phyloP scores from a whole-genome alignment of 805 yeast genomes.

The Starmerella floricola region DNA sequence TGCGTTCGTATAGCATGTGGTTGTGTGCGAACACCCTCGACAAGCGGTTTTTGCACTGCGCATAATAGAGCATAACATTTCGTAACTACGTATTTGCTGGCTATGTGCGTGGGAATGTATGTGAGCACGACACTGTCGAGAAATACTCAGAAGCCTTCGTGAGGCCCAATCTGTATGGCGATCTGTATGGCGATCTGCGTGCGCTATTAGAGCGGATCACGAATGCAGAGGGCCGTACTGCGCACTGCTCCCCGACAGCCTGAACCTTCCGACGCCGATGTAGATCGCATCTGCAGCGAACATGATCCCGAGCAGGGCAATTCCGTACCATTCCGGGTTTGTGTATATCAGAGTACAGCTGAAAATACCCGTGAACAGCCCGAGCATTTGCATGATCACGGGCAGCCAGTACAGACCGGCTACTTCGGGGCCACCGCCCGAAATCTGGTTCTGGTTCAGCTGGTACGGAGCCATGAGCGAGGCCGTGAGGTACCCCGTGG shows the following conservation, averaged over 20 bases:
- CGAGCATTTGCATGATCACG: conserved; percentile 20
- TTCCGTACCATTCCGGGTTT: conserved; percentile 19
- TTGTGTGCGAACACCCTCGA: too few species aligned
- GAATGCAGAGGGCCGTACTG: conserved; percentile 11
- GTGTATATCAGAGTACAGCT: conserved; percentile 15
- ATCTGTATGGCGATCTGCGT: too few species aligned
- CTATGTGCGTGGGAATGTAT: too few species aligned
- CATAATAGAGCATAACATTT: too few species aligned
- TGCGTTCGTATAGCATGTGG: too few species aligned
- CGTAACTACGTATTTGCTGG: too few species aligned
- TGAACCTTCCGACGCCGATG: conserved; percentile 2
- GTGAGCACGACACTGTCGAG: too few species aligned
- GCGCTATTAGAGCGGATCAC: background rate
- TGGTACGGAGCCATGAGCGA: background rate
- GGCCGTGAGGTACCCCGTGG: background rate
- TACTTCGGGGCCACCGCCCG: conserved; percentile 9
- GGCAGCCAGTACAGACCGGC: conserved; percentile 19
- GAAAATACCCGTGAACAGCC: conserved; percentile 14
- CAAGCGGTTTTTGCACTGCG: too few species aligned
- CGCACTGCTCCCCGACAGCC: background rate
- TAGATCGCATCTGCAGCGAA: background rate
- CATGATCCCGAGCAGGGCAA: conserved; percentile 4
- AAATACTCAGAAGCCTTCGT: too few species aligned
- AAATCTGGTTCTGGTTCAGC: conserved; percentile 4
- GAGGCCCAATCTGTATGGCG: too few species aligned